Percentiles rank a stretch among this genome's conserved stretches.
Conservation (phyloP, 345 rosid species). For the Odontarrhena argentea region DNA sequence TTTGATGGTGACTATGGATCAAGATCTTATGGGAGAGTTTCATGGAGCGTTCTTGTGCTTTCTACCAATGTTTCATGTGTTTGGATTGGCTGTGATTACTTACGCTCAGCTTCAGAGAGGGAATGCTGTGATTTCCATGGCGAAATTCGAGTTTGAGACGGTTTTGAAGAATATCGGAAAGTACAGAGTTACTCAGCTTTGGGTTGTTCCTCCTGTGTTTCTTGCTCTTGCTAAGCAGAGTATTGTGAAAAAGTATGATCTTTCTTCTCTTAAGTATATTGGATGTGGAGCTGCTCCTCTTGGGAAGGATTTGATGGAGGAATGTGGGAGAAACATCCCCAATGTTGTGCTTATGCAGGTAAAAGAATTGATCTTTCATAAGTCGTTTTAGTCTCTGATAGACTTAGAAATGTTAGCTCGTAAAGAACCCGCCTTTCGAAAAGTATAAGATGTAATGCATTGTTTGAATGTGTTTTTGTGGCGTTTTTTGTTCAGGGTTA, state of each 20-base stretch:
- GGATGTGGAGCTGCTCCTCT: slow-evolving; percentile 92
- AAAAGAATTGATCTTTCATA: slow-evolving; percentile 12
- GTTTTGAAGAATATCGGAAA: slow-evolving; percentile 57
- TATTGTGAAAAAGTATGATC: slow-evolving; percentile 58
- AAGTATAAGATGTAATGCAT: neutral
- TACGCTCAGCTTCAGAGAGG: slow-evolving; percentile 70
- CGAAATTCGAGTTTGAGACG: slow-evolving; percentile 62
- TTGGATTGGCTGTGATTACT: slow-evolving; percentile 57
- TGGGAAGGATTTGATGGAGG: slow-evolving; percentile 86
- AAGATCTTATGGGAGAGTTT: slow-evolving; percentile 57
- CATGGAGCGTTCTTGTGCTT: slow-evolving; percentile 59
- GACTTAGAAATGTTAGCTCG: slow-evolving; percentile 21
- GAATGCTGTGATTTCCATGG: slow-evolving; percentile 61
- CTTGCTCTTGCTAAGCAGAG: slow-evolving; percentile 79
- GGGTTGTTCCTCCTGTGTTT: slow-evolving; percentile 87
- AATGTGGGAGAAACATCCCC: slow-evolving; percentile 66
- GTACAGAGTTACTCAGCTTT: slow-evolving; percentile 66
- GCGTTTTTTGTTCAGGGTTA: slow-evolving; percentile 62
- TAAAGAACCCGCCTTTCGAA: neutral
- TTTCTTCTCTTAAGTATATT: slow-evolving; percentile 65
- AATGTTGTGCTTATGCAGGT: slow-evolving; percentile 65
- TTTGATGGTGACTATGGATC: slow-evolving; percentile 50
- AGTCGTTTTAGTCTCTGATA: slow-evolving; percentile 1
- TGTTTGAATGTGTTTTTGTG: slow-evolving; percentile 15
- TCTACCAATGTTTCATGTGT: slow-evolving; percentile 93